Percentiles rank a stretch among this genome's conserved stretches.
Conservation (phyloP, 768 basidiomycete species). For the Exidia glandulosa region DNA sequence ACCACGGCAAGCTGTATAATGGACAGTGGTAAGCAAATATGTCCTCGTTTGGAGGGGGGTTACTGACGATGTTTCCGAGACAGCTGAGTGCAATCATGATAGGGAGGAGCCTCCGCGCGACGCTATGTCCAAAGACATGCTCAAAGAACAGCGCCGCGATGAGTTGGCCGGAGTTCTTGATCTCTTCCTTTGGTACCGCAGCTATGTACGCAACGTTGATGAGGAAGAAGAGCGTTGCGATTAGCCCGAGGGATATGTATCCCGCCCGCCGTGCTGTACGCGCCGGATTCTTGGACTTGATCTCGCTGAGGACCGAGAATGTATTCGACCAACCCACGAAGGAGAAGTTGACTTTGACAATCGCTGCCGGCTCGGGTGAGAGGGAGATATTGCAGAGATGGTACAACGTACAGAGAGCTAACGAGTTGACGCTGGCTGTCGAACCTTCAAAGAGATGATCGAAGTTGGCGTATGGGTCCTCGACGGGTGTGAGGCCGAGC, state of each 20-base stretch:
- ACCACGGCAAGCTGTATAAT: not conserved
- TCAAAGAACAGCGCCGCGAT: slow-evolving; percentile 40
- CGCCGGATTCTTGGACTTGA: slow-evolving; percentile 25
- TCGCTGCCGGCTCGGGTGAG: slow-evolving; percentile 9
- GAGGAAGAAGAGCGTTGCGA: slow-evolving; percentile 37
- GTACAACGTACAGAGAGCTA: slow-evolving; percentile 3
- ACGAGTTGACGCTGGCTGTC: slow-evolving; percentile 13
- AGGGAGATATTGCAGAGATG: not conserved
- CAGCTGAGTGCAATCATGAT: slow-evolving; percentile 1
- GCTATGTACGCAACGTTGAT: slow-evolving; percentile 31
- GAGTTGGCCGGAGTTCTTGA: slow-evolving; percentile 31
- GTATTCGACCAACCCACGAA: slow-evolving; percentile 29
- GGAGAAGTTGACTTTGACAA: slow-evolving; percentile 20
- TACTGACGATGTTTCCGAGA: not conserved
- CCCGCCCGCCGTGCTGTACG: slow-evolving; percentile 35
- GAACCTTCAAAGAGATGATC: slow-evolving; percentile 17
- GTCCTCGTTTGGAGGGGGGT: not conserved
- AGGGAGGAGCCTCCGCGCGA: slow-evolving; percentile 4
- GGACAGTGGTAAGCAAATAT: not conserved
- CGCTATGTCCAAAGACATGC: slow-evolving; percentile 31
- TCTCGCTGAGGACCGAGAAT: slow-evolving; percentile 33
- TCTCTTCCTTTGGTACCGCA: slow-evolving; percentile 33
- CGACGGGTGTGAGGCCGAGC: slow-evolving; percentile 15
- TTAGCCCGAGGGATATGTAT: slow-evolving; percentile 33
- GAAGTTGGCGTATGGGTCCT: slow-evolving; percentile 21